Evolutionary conservation across 2,329 filamentous ascomycete genomes (phyloP).

Genomic region (Lizonia empirigonia): DNA sequence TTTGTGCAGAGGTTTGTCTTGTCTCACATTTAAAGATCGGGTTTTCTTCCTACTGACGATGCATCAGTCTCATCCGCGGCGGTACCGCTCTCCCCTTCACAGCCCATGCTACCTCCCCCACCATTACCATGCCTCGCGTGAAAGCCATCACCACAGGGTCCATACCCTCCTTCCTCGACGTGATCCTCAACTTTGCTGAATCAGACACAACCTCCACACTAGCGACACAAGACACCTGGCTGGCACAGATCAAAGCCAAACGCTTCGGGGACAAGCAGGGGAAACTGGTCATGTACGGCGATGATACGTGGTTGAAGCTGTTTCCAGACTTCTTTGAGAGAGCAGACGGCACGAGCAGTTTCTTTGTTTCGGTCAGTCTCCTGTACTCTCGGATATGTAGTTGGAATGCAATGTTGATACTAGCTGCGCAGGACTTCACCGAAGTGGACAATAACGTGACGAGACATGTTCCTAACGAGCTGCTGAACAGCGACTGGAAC

Average conservation of each 20-base stretch:
- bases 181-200: constrained; percentile 95
- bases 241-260: constrained; percentile 81
- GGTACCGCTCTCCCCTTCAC: constrained; percentile 91
- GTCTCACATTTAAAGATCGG: neutral
- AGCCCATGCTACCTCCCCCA: constrained; percentile 93
- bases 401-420: constrained; percentile 40
- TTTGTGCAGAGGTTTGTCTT: constrained; percentile 80
- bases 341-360: constrained; percentile 91
- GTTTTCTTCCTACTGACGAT: neutral
- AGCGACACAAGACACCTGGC: constrained; percentile 90
- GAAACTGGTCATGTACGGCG: constrained; percentile 91
- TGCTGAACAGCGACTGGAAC: constrained; percentile 82
- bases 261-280: constrained; percentile 52
- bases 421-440: constrained; percentile 76
- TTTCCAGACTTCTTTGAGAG: constrained; percentile 89
- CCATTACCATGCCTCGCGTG: constrained; percentile 96
- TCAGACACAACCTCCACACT: constrained; percentile 89
- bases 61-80: constrained; percentile 74
- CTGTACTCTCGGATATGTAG: constrained; percentile 37
- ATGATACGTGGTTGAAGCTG: constrained; percentile 97
- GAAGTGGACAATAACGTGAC: constrained; percentile 99
- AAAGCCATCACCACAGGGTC: constrained; percentile 98
- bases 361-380: constrained; percentile 87
- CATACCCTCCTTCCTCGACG: constrained; percentile 96
- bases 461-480: constrained; percentile 78